phyloP scores from a whole-genome alignment of 140 eudicot genomes.

The Erigeron philadelphicus region DNA sequence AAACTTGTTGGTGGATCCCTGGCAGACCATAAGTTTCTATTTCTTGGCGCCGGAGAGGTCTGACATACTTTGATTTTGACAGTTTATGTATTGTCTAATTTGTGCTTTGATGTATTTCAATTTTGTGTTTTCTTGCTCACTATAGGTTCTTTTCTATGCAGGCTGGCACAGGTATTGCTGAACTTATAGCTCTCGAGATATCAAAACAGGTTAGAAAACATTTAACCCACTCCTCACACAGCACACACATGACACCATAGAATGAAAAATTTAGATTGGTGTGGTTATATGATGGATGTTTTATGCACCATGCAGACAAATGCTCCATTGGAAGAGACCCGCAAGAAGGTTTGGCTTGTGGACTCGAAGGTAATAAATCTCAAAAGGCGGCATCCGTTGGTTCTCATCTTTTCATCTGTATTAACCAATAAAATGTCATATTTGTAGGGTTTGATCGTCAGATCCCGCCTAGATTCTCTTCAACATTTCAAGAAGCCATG shows the following conservation, averaged over 20 bases:
- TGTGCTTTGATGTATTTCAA: not conserved
- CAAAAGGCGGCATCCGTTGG: not conserved
- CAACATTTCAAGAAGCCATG: conserved; percentile 89
- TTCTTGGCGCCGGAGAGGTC: conserved; percentile 99
- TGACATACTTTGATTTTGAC: conserved; percentile 2
- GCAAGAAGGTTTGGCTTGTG: conserved; percentile 81
- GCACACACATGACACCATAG: not conserved
- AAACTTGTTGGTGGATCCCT: conserved; percentile 75
- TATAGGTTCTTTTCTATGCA: conserved; percentile 24
- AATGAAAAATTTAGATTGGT: conserved; percentile 4
- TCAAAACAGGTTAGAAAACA: conserved; percentile 67
- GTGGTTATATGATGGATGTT: conserved; percentile 13
- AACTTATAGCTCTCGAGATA: conserved; percentile 86
- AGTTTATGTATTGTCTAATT: not conserved
- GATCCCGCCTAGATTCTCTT: conserved; percentile 63
- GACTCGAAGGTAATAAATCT: conserved; percentile 69
- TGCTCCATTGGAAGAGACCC: conserved; percentile 66
- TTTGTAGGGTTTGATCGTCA: conserved; percentile 73
- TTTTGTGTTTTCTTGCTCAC: not conserved
- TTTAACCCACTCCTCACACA: not conserved
- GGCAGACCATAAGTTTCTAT: conserved; percentile 70
- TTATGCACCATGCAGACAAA: conserved; percentile 50
- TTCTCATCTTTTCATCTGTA: conserved; percentile 1
- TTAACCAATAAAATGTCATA: conserved; percentile 5
- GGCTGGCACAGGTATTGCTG: conserved; percentile 98